Conservation (phyloP, 2,329 filamentous ascomycete genomes). For the Fragosphaeria purpurea region DNA sequence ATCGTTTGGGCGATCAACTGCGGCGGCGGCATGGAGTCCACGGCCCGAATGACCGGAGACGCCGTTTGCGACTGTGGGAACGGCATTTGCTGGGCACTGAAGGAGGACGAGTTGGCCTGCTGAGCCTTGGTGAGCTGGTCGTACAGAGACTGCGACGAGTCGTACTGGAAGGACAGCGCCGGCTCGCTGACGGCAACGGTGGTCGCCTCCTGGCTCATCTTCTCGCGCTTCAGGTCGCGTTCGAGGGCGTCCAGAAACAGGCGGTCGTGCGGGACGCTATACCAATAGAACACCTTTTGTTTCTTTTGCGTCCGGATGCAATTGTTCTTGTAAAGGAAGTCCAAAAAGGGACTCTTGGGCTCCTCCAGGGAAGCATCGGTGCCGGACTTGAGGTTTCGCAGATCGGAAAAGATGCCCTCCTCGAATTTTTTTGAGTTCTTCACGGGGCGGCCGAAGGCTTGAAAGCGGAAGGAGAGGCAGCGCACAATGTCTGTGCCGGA, state of each 20-base stretch:
- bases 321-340: conserved; percentile 99
- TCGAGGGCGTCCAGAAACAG: conserved; percentile 96
- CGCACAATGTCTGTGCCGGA: conserved; percentile 97
- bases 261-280: conserved; percentile 94
- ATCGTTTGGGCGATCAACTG: conserved; percentile 45
- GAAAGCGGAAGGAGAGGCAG: conserved; percentile 95
- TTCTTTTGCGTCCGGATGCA: conserved; percentile 99
- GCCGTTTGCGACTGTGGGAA: conserved; percentile 69
- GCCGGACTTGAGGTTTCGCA: conserved; percentile 95
- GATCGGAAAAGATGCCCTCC: conserved; percentile 97
- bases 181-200: conserved; percentile 96
- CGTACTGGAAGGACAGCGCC: conserved; percentile 95
- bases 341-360: conserved; percentile 95
- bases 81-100: conserved; percentile 65
- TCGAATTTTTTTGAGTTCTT: conserved; percentile 99
- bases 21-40: conserved; percentile 82
- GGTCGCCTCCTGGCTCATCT: conserved; percentile 97
- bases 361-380: conserved; percentile 97
- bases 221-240: conserved; percentile 95
- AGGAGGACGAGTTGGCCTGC: conserved; percentile 96
- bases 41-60: conserved; percentile 80
- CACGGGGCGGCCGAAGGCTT: conserved; percentile 93
- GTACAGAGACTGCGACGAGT: conserved; percentile 96
- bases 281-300: conserved; percentile 99
- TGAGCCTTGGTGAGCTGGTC: conserved; percentile 99